These are phyloP conservation scores for Falciphora oryzae DNA, from an alignment of 2,329 filamentous ascomycete species.

Conservation along the genomic window DNA sequence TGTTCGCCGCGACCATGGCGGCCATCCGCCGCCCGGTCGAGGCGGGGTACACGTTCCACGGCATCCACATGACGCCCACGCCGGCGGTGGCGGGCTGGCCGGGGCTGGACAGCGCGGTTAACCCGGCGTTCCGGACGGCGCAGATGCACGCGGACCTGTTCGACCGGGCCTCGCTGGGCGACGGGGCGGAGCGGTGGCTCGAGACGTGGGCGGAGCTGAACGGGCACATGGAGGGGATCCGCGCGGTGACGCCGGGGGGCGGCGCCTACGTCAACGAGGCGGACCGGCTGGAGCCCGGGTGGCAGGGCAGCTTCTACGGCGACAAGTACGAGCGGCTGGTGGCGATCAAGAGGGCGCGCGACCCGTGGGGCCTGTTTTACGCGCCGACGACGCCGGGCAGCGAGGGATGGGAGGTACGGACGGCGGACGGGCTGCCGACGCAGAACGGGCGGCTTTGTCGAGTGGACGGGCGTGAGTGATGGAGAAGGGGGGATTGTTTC, in stretches of 20 bases:
- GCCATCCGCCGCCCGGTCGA: constrained; percentile 19
- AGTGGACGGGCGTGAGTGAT: constrained; percentile 5
- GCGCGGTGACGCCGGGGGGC: constrained; percentile 12
- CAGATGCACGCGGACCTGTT: constrained; percentile 15
- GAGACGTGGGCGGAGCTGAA: constrained; percentile 5
- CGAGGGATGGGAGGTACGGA: constrained; percentile 33
- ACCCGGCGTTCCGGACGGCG: constrained; percentile 14
- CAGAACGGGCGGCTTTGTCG: constrained; percentile 21
- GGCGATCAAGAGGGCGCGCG: constrained; percentile 15
- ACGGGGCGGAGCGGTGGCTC: background rate
- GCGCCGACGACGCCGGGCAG: constrained; percentile 34
- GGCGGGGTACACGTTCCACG: constrained; percentile 22
- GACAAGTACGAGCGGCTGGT: constrained; percentile 15
- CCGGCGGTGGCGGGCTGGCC: constrained; percentile 18
- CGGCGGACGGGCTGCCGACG: constrained; percentile 26
- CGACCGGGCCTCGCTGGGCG: constrained; percentile 5
- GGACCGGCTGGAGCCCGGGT: constrained; percentile 14
- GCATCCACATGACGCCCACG: constrained; percentile 18
- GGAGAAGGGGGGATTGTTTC: background rate
- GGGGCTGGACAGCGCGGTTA: constrained; percentile 19
- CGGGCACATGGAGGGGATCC: constrained; percentile 10
- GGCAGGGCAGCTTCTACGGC: constrained; percentile 17
- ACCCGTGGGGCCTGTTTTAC: constrained; percentile 19
- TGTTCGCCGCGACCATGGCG: constrained; percentile 17
- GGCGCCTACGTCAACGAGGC: constrained; percentile 18